Conservation (phyloP, 2,329 filamentous ascomycete genomes). For the Epichloe bromicola region DNA sequence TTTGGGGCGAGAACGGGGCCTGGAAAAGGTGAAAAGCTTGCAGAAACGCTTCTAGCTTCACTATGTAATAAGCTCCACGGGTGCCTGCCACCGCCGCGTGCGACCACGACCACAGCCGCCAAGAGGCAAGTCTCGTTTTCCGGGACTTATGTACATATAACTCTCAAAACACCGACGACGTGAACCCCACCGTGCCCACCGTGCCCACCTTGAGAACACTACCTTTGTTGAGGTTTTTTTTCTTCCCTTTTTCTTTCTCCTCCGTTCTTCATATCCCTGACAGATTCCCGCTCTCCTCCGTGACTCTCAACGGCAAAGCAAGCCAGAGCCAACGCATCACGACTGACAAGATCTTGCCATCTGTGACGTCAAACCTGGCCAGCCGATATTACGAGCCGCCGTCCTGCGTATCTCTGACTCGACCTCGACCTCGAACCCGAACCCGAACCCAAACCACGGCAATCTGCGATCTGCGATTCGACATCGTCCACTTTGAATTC, state of each 20-base stretch:
- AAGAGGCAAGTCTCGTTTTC: neutral
- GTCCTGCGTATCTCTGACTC: neutral
- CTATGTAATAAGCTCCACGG: too few relatives aligned
- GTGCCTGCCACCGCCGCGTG: neutral
- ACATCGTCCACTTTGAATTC: neutral
- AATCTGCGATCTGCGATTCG: too few relatives aligned
- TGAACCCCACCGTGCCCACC: neutral
- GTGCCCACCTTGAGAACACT: neutral
- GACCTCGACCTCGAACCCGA: neutral
- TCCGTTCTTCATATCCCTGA: neutral
- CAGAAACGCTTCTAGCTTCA: neutral
- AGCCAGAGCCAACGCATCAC: neutral
- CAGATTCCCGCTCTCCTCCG: neutral
- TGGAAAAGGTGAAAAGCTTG: neutral
- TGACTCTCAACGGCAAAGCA: neutral
- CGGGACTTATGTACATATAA: neutral
- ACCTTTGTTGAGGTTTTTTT: neutral
- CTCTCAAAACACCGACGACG: slow-evolving; percentile 1
- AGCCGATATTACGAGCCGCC: neutral
- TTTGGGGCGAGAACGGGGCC: neutral
- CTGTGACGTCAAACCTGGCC: slow-evolving; percentile 1
- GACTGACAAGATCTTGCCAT: neutral
- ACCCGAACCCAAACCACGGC: neutral
- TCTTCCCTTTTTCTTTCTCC: neutral
- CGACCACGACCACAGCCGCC: neutral